Evolutionary conservation across 257 asterid genomes (phyloP).

Genomic region (Paulownia fortunei): DNA sequence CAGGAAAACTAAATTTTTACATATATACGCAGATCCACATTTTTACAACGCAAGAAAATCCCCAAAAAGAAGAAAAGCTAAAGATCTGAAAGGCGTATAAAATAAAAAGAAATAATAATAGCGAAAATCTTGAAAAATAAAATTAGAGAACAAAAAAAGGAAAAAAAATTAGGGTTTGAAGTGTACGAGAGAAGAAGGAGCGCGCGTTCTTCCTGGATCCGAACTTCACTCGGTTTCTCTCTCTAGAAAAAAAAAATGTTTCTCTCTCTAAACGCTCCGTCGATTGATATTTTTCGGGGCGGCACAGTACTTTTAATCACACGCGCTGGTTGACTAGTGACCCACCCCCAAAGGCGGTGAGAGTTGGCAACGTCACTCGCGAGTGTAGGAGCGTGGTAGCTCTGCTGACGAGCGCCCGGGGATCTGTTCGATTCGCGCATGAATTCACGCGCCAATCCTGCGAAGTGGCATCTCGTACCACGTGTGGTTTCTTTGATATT

Average conservation of each 20-base stretch:
- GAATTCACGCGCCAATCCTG: constrained; percentile 15
- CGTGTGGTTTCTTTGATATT: neutral
- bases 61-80: constrained; percentile 14
- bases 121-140: neutral
- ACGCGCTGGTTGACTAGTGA: constrained; percentile 39
- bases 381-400: constrained; percentile 24
- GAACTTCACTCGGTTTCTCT: constrained; percentile 52
- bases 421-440: neutral
- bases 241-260: constrained; percentile 36
- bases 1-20: constrained; percentile 16
- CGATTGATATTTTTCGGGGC: constrained; percentile 15
- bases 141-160: neutral
- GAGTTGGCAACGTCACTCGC: constrained; percentile 40
- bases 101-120: neutral
- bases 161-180: constrained; percentile 53
- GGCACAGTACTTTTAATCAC: constrained; percentile 37
- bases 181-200: constrained; percentile 31
- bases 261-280: constrained; percentile 42
- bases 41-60: constrained; percentile 22
- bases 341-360: constrained; percentile 46
- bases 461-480: neutral
- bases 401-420: neutral
- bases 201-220: constrained; percentile 49
- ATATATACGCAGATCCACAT: constrained; percentile 32
- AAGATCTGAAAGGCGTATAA: constrained; percentile 21